Evolutionary conservation across 352 stramenopile genomes (phyloP).

Genomic region (Globisporangium okanoganense): DNA sequence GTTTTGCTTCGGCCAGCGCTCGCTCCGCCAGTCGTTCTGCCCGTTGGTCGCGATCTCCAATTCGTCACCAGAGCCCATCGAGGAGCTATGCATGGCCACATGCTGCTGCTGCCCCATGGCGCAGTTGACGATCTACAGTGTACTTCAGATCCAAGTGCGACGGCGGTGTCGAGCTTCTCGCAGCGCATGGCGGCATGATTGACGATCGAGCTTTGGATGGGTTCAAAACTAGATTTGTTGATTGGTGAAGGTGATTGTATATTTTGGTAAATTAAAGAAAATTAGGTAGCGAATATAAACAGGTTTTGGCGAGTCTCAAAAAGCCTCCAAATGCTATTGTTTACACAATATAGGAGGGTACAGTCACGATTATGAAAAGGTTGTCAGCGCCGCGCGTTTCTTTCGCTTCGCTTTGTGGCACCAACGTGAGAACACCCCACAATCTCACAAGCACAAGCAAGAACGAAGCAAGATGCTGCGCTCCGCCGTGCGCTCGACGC

Average conservation of each 20-base stretch:
- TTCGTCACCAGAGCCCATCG: too few relatives aligned
- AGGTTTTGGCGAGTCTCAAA: neutral
- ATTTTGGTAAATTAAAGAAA: neutral
- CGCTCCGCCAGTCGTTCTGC: too few relatives aligned
- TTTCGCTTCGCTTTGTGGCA: slow-evolving; percentile 1
- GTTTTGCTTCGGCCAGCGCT: too few relatives aligned
- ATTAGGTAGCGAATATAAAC: neutral
- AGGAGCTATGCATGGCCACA: neutral
- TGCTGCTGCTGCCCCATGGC: neutral
- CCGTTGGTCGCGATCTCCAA: too few relatives aligned
- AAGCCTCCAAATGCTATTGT: neutral
- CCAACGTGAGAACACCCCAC: slow-evolving; percentile 3
- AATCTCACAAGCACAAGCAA: neutral
- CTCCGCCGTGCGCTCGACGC: slow-evolving; percentile 10
- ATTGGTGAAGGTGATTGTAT: neutral
- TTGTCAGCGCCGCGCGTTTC: neutral
- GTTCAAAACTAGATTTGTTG: slow-evolving; percentile 1
- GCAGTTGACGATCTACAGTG: neutral
- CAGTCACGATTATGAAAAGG: neutral
- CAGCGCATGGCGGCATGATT: neutral
- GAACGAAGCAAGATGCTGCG: slow-evolving; percentile 9
- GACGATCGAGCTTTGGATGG: neutral
- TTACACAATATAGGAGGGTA: neutral
- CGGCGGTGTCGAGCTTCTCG: too few relatives aligned
- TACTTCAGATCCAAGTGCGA: too few relatives aligned